A percentile compares a stretch with the other conserved stretches of the same genome.
Conservation (phyloP, 139 green algal genomes). For the Micractinium conductrix region DNA sequence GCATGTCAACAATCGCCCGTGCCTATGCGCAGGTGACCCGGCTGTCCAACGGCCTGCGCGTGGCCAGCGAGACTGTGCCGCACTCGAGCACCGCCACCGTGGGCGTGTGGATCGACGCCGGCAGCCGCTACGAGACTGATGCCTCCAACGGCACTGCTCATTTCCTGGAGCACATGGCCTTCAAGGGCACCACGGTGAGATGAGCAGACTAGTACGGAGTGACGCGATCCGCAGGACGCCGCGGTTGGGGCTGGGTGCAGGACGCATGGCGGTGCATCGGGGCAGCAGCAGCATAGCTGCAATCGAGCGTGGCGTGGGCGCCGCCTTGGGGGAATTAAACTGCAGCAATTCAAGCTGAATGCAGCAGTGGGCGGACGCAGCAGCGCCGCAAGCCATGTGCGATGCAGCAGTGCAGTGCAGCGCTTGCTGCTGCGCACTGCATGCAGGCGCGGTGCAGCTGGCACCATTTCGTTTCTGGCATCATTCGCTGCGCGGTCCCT, state of each 20-base stretch:
- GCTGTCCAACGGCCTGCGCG: slow-evolving; percentile 90
- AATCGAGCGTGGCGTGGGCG: no score
- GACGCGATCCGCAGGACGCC: background rate
- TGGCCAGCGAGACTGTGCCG: slow-evolving; percentile 91
- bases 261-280: background rate
- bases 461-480: no score
- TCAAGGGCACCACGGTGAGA: slow-evolving; percentile 95
- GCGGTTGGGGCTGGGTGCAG: background rate
- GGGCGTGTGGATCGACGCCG: slow-evolving; percentile 98
- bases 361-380: no score
- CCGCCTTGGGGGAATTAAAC: no score
- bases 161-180: slow-evolving; percentile 99
- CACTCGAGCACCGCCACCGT: slow-evolving; percentile 92
- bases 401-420: background rate
- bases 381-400: no score
- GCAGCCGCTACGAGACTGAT: slow-evolving; percentile 92
- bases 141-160: slow-evolving; percentile 95
- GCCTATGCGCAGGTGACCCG: slow-evolving; percentile 92
- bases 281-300: background rate
- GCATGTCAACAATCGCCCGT: no score
- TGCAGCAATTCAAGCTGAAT: no score
- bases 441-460: no score
- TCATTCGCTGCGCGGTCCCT: no score
- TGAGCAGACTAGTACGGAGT: background rate
- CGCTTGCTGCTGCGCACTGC: background rate